These are phyloP conservation scores for Heimioporus punctisporus DNA, from an alignment of 1,284 basidiomycete species.

Conservation along the genomic window DNA sequence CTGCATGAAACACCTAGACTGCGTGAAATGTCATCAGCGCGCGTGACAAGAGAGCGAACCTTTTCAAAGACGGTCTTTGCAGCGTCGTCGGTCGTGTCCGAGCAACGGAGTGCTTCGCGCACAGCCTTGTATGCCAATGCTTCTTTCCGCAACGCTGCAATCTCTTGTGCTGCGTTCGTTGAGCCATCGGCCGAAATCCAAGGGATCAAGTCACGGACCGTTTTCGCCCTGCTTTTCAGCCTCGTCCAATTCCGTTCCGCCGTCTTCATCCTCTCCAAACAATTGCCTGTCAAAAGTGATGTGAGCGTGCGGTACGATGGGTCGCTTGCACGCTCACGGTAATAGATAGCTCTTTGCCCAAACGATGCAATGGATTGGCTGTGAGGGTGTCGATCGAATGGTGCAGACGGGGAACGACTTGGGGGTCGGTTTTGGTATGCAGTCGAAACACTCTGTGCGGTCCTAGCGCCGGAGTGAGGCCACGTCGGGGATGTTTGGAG, in stretches of 20 bases:
- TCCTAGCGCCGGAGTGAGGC: slow-evolving; percentile 50
- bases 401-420: slow-evolving; percentile 99
- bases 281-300: slow-evolving; percentile 67
- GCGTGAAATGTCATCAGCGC: background rate
- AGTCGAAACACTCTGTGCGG: slow-evolving; percentile 91
- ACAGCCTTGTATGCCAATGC: slow-evolving; percentile 87
- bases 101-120: slow-evolving; percentile 60
- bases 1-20: slow-evolving; percentile 71
- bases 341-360: slow-evolving; percentile 99
- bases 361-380: slow-evolving; percentile 98
- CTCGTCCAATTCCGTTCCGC: slow-evolving; percentile 78
- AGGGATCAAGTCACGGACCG: slow-evolving; percentile 41
- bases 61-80: slow-evolving; percentile 86
- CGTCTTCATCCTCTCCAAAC: slow-evolving; percentile 90
- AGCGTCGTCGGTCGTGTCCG: slow-evolving; percentile 48
- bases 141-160: slow-evolving; percentile 88
- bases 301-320: background rate
- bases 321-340: slow-evolving; percentile 54
- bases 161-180: slow-evolving; percentile 75
- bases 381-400: slow-evolving; percentile 96
- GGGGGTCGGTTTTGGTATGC: slow-evolving; percentile 86
- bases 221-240: slow-evolving; percentile 91
- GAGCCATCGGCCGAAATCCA: background rate
- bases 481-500: background rate
- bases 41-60: slow-evolving; percentile 42